Evolutionary conservation across 345 rosid genomes (phyloP), one percentile per base, ranked within the genome.

Genomic region (Carallia pectinifolia): DNA sequence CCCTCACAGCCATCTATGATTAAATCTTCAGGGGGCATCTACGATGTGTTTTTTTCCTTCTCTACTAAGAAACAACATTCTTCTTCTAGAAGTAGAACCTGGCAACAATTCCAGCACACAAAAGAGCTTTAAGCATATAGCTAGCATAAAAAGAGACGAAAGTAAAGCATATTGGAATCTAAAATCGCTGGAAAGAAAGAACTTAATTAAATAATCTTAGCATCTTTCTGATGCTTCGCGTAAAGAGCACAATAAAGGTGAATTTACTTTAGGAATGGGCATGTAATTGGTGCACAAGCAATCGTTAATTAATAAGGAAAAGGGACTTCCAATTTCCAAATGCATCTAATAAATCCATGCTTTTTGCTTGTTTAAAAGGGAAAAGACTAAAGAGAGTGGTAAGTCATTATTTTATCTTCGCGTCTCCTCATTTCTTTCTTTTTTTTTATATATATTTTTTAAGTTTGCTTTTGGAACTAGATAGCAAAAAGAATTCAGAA

Each of bases 61-160:
- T 76, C 48, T 44, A 6, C 78, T 80, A 87, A 83, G 89, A 76
- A 85, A 83, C 62, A 60, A 8, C 56, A 44, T 53, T 62, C 44
- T 9, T 38, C 7, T 38, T 59, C 40, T n/a, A 39, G 19, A 71
- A 59, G 33, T n/a, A 39, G 19, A 71, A 59, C 5, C 29, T 13
- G 9, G 15, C 38, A 59, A 13, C 23, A n/a, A 33, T 68, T 79
- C 23, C 19, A 63, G 66, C 12, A 6, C 48, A 39, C 44, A 31
- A 58, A 31, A 19, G 23, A 58, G 29, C 29, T 29, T 16, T 38
- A 17, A 18, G 1, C 0, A 10, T 17, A 50, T 17, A 50, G 30
- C 55, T 17, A 50, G 30, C 55, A 59, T 38, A 29, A 16, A 58
- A 64, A 62, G 17, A 30, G 9, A 6, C 58, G 61, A 65, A 79